Percentiles rank a stretch among this genome's conserved stretches.
Evolutionary conservation across 306 rosid species (phyloP).

Genomic region (Rosa chinensis): DNA sequence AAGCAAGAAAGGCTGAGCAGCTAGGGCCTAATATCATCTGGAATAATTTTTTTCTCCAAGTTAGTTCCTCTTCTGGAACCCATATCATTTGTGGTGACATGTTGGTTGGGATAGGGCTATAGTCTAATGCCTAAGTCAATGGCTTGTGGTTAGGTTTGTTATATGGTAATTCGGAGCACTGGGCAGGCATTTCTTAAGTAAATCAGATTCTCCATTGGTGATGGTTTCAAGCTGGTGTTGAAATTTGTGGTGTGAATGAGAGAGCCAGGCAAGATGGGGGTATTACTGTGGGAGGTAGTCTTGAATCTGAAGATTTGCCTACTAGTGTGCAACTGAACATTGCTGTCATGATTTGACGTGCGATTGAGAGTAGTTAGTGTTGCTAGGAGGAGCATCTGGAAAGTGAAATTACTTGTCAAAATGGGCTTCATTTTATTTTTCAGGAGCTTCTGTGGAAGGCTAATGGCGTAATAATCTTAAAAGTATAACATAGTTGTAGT

Average conservation of each 20-base stretch:
- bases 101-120: not conserved
- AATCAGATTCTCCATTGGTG: not conserved
- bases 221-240: not conserved
- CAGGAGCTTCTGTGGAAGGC: not conserved
- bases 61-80: not conserved
- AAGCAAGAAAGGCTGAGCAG: not conserved
- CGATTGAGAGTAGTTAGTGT: not conserved
- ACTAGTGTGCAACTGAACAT: not conserved
- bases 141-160: not conserved
- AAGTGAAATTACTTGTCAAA: not conserved
- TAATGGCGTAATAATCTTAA: not conserved
- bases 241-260: not conserved
- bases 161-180: not conserved
- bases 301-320: not conserved
- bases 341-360: not conserved
- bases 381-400: not conserved
- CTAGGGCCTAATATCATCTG: not conserved
- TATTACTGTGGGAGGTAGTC: not conserved
- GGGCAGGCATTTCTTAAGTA: not conserved
- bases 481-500: not conserved
- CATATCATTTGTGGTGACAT: not conserved
- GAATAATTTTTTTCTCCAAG: not conserved
- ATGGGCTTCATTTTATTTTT: not conserved
- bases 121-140: not conserved
- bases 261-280: not conserved